Evolutionary conservation across 2,329 filamentous ascomycete genomes (phyloP).

Genomic region (Cordyceps fumosorosea): DNA sequence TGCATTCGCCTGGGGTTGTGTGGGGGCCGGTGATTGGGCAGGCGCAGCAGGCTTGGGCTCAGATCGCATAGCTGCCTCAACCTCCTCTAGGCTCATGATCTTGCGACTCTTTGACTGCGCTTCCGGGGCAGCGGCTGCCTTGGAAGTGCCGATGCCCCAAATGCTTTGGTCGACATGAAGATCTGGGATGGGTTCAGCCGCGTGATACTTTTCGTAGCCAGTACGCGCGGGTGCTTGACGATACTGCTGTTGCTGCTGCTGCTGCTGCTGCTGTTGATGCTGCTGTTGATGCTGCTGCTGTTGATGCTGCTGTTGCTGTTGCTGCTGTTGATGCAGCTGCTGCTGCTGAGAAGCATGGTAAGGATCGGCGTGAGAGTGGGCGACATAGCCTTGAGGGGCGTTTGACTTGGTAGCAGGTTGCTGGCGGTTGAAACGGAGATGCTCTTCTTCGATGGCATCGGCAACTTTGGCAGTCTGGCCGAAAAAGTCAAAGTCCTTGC

Average conservation of each 20-base stretch:
- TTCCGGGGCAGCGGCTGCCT: conserved; percentile 25
- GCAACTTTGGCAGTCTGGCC: conserved; percentile 84
- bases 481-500: conserved; percentile 96
- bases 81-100: conserved; percentile 93
- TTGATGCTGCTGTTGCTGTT: conserved; percentile 31
- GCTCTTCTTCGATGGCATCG: conserved; percentile 83
- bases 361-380: conserved; percentile 25
- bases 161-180: conserved; percentile 89
- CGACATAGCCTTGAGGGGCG: conserved; percentile 29
- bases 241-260: conserved; percentile 16
- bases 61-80: conserved; percentile 84
- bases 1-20: neutral
- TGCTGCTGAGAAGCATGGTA: conserved; percentile 35
- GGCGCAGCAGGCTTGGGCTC: conserved; percentile 47
- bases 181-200: conserved; percentile 77
- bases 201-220: conserved; percentile 88
- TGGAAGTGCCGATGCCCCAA: conserved; percentile 69
- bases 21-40: neutral
- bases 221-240: conserved; percentile 58
- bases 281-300: conserved; percentile 26
- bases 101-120: conserved; percentile 48
- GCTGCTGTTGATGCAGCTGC: conserved; percentile 20
- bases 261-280: conserved; percentile 30
- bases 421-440: conserved; percentile 73
- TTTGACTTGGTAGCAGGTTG: conserved; percentile 46